A percentile compares a stretch with the other conserved stretches of the same genome.
Conservation (phyloP, 306 rosid species). For the Prunus armeniaca region DNA sequence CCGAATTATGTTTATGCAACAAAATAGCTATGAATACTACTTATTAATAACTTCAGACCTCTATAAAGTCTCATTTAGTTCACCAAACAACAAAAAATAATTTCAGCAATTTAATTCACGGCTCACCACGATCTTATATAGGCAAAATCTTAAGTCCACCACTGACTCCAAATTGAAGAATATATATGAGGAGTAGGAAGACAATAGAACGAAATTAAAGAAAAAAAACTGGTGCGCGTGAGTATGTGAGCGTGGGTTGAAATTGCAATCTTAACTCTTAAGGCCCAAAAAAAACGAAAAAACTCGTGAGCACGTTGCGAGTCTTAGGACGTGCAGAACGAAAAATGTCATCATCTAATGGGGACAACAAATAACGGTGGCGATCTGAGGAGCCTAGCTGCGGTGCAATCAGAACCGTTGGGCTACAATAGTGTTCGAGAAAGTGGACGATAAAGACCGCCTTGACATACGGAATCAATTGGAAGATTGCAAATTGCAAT, state of each 20-base stretch:
- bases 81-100: too few relatives aligned
- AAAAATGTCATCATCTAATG: not conserved
- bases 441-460: conserved; percentile 3
- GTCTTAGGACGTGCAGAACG: not conserved
- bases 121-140: too few relatives aligned
- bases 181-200: not conserved
- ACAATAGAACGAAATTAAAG: too few relatives aligned
- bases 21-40: too few relatives aligned
- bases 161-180: not conserved
- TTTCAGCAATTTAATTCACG: too few relatives aligned
- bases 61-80: too few relatives aligned
- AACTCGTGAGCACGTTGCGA: not conserved
- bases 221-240: not conserved
- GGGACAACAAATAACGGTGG: not conserved
- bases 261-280: not conserved
- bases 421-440: not conserved
- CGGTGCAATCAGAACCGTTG: conserved; percentile 25
- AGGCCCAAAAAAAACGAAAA: not conserved
- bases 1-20: too few relatives aligned
- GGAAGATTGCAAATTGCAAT: not conserved
- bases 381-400: not conserved
- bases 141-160: too few relatives aligned
- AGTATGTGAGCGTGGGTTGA: not conserved
- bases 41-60: too few relatives aligned
- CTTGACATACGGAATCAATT: conserved; percentile 11